Conservation (phyloP, 257 asterid genomes). For the Ballota nigra region DNA sequence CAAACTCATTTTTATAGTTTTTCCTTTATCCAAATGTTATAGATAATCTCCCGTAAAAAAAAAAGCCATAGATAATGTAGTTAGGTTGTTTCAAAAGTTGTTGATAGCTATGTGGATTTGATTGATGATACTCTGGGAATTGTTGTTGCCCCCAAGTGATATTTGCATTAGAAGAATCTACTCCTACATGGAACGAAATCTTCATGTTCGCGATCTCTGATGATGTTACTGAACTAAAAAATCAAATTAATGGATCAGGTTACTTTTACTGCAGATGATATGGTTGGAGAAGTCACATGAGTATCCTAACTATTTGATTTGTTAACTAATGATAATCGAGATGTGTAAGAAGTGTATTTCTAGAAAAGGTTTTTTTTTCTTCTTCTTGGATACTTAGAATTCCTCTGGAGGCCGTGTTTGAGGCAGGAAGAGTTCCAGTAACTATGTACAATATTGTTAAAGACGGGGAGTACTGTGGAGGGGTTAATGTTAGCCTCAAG, state of each 20-base stretch:
- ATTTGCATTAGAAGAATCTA: constrained; percentile 49
- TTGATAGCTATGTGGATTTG: not conserved
- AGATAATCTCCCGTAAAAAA: too few species aligned
- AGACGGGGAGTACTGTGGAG: constrained; percentile 58
- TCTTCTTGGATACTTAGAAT: constrained; percentile 38
- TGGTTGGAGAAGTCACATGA: constrained; percentile 67
- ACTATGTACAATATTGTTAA: constrained; percentile 57
- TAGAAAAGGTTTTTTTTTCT: not conserved
- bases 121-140: not conserved
- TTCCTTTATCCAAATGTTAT: not conserved
- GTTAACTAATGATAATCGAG: not conserved
- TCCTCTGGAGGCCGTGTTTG: constrained; percentile 41
- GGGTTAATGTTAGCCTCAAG: constrained; percentile 59
- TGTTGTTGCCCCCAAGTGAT: not conserved
- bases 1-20: not conserved
- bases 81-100: not conserved
- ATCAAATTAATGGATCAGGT: constrained; percentile 67
- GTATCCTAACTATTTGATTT: constrained; percentile 15
- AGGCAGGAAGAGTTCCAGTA: constrained; percentile 41
- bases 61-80: not conserved
- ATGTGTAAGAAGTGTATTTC: not conserved
- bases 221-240: constrained; percentile 41
- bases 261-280: constrained; percentile 47
- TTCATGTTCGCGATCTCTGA: constrained; percentile 49
- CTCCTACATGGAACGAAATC: constrained; percentile 73